Base-by-base conservation (phyloP, 495 filamentous ascomycete species). In the Sporormia fimetaria region DNA sequence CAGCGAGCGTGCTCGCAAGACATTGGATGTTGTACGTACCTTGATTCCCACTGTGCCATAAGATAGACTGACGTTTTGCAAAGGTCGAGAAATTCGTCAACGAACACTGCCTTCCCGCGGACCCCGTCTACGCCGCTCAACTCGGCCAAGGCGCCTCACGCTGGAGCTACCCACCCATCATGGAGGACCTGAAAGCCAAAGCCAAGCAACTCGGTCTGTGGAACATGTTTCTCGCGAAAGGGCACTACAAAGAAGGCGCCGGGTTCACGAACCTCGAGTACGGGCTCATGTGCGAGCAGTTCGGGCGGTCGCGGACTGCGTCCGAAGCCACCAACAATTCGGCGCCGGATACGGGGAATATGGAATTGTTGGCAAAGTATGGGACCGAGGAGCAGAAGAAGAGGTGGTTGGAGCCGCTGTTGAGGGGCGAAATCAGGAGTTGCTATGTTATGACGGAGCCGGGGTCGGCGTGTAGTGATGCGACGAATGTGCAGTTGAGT, bases 381-480 rank as follows among this genome's bases (percentile, higher is more conserved):
- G 87, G 82, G 14, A 87, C 81, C 44, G 82, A 87, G 0, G 76
- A 68, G n/a, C 87, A 94, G 66, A 93, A 94, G 73, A 71, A 71
- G 52, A 57, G 81, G 57, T 94, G 87, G 87, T 68, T 94, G 43
- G 69, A 69, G 46, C 87, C 86, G 0, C 62, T 94, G 57, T 69
- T 94, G 65, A 77, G 87, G 6, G 87, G 87, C 32, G 66, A 83
- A 57, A 93, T 93, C 44, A 74, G 87, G 43, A 87, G 81, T 10
- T 86, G 85, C 2, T 94, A 94, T 63, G 68, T 94, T 28, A 94
- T 94, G 87, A 94, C 87, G 0, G 87, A 94, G 65, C 83, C 84
- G 4, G 77, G 81, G 47, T 68, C 85, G 16, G 87, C 87, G 11
- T 86, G 80, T 1, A 84, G 80, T 17, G 87, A 94, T 64, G 87